phyloP scores from a whole-genome alignment of 2,329 filamentous ascomycete species.

The Cryphonectria naterciae region DNA sequence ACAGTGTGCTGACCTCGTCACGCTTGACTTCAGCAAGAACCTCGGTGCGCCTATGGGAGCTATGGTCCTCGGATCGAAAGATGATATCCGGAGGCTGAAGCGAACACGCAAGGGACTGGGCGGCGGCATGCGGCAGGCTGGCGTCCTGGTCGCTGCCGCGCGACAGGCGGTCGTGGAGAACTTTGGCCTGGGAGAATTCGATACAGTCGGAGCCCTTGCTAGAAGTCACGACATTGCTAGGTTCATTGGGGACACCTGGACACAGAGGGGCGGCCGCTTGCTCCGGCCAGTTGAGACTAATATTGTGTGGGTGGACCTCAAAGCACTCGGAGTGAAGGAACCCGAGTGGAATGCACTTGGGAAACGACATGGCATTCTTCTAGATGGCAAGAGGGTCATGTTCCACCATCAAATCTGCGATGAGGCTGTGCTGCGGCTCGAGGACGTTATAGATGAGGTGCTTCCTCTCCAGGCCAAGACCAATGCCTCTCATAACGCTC shows the following conservation, averaged over 20 bases:
- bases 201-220: constrained; percentile 56
- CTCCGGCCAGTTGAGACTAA: constrained; percentile 74
- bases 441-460: too few relatives aligned
- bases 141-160: constrained; percentile 73
- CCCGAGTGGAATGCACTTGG: constrained; percentile 57
- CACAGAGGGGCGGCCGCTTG: constrained; percentile 63
- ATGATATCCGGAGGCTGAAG: constrained; percentile 23
- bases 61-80: too few relatives aligned
- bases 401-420: too few relatives aligned
- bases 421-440: too few relatives aligned
- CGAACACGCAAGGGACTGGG: constrained; percentile 71
- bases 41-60: too few relatives aligned
- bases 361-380: constrained; percentile 56
- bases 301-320: constrained; percentile 82
- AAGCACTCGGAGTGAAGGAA: constrained; percentile 57
- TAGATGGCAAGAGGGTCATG: constrained; percentile 52
- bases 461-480: too few relatives aligned
- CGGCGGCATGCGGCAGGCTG: constrained; percentile 74
- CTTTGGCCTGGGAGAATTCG: constrained; percentile 43
- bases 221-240: too few relatives aligned
- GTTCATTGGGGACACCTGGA: too few relatives aligned
- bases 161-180: constrained; percentile 64
- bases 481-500: not conserved
- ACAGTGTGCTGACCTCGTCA: too few relatives aligned
- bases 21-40: too few relatives aligned